phyloP scores from a whole-genome alignment of 495 filamentous ascomycete genomes.

The Penicillium ochrochloron region DNA sequence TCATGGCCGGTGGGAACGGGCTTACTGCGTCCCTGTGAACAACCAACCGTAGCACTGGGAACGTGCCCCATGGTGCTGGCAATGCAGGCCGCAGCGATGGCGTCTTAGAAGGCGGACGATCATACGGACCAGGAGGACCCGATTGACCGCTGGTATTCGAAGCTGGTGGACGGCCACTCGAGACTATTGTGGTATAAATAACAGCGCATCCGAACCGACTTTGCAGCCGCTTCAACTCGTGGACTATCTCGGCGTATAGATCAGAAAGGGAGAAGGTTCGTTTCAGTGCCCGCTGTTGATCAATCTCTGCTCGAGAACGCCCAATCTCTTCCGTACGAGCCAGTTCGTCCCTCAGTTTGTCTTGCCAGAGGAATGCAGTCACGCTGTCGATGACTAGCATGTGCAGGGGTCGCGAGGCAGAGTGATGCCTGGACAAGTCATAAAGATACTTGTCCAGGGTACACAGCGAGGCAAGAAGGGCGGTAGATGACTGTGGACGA shows the following conservation, averaged over 20 bases:
- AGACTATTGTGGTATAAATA: conserved; percentile 42
- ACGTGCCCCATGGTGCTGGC: conserved; percentile 52
- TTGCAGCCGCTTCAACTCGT: conserved; percentile 42
- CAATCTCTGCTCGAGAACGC: conserved; percentile 35
- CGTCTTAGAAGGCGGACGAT: conserved; percentile 38
- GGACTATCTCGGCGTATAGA: conserved; percentile 41
- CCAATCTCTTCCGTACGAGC: conserved; percentile 47
- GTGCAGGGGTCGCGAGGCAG: conserved; percentile 49
- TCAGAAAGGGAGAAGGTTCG: conserved; percentile 41
- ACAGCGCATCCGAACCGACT: conserved; percentile 45
- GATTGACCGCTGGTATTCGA: conserved; percentile 46
- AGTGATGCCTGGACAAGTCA: conserved; percentile 50
- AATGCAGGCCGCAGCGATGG: conserved; percentile 48
- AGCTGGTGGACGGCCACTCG: conserved; percentile 28
- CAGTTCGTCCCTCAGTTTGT: conserved; percentile 54
- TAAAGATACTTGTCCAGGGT: conserved; percentile 57
- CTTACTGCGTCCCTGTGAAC: conserved; percentile 49
- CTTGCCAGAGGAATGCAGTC: conserved; percentile 63
- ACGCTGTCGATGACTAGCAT: conserved; percentile 58
- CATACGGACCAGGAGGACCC: conserved; percentile 36
- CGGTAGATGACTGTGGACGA: conserved; percentile 56
- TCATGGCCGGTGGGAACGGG: conserved; percentile 58
- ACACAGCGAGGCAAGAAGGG: conserved; percentile 56
- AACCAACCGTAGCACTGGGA: conserved; percentile 52
- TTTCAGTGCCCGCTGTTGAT: conserved; percentile 34